Base-by-base conservation (phyloP, 371 early-diverging fungal genomes). In the Actinomortierella wolfii region DNA sequence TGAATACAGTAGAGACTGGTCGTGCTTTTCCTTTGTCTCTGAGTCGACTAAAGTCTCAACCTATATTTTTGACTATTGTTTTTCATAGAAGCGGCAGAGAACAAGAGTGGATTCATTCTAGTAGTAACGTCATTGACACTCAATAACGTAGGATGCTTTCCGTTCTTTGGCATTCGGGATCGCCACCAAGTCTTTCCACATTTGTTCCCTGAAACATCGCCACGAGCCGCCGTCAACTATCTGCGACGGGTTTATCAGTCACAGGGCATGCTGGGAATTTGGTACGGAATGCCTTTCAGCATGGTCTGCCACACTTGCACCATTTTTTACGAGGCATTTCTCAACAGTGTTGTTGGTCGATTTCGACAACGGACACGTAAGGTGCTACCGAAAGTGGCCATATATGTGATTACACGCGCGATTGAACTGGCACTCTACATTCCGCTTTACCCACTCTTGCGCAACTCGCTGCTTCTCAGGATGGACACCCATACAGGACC, bases 231-330 rank as follows among this genome's bases (percentile, higher is more conserved):
- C 11, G 64, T 73, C 17, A 55, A 62, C 0, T 78, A 69, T 17
- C 68, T 84, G 0, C 50, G 60, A 0, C 56, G 61, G 26, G 78
- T 74, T 0, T 79, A 78, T 40, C 59, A 56, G 15, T 51, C 60
- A 9, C 77, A 81, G 20, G 84, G 86, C 8, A 58, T 81, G 24
- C 75, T 79, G n/a, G 68, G 77, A 15, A 56, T 86, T 2, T 86
- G 84, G 62, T 78, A 84, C 18, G 86, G 86, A 0, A 81, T 86
- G 64, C 85, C 85, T 0, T 65, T 83, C 20, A 83, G 86, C 6
- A 61, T 86, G 47, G 67, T 84, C 3, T 81, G 83, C 28, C 86
- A 86, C 59, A 80, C 81, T 2, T 54, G 83, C 52, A 81, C 80
- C 48, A 79, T 80, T 17, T 64, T 71, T n/a, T 86, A 83, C 51